Base-by-base conservation (phyloP, 345 rosid species). In the Populus alba region DNA sequence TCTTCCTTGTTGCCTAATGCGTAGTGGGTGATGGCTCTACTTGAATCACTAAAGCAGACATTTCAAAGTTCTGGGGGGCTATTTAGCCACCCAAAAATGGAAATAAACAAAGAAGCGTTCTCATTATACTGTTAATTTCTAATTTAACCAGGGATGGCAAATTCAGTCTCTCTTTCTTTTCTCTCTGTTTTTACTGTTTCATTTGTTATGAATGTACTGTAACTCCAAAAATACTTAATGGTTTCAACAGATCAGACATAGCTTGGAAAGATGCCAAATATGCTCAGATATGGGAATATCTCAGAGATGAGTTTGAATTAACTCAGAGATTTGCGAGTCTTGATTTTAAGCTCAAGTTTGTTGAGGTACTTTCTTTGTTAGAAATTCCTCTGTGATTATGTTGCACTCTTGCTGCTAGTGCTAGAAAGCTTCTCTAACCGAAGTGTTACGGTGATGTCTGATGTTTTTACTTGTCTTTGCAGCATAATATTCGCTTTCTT, bases 241-340 rank as follows among this genome's bases (percentile, higher is more conserved):
- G 73, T 75, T 69, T 47, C 51, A 77, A 81, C 88, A 95, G 99
- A 86, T 96, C 97, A 17, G 99, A 96, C 81, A 96, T 94, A 71
- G 98, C 98, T 20, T 96, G 99, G 99, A 96, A 96, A 81, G 93
- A 96, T 83, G 99, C 97, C 5, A 96, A 94, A 81, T 96, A 89
- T 81, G 92, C 90, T 66, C 92, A 91, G 88, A 91, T 92, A 88
- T 91, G 95, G 95, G 97, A 94, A 84, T 94, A 88, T 79, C 88
- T 94, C n/a, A 88, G 98, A 79, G 98, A 92, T 76, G 98, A 94
- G 82, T 94, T 94, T 78, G 97, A 94, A 82, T 79, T 94, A 76
- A 88, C 94, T n/a, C 92, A 89, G 81, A 92, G 97, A 84, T 94
- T 94, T 80, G 97, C 93, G 59, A 92, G 89, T 85, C 98, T 94